These are phyloP conservation scores for Grigorovia yakushimaensis DNA, from an alignment of 805 yeast species.

Conservation along the genomic window DNA sequence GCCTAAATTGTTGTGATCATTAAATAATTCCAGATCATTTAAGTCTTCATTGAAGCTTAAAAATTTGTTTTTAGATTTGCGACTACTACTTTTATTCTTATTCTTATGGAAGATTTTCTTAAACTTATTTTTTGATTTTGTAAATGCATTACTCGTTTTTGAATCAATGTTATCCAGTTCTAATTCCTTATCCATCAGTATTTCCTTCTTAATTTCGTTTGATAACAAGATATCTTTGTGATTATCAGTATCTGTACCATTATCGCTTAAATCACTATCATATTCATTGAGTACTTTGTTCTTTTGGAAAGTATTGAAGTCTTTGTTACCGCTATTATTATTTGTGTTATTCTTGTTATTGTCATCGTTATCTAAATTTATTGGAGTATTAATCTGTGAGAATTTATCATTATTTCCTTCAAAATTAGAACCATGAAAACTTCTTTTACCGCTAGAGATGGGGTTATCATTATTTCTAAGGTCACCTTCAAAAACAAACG, in stretches of 20 bases:
- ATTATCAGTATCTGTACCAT: background rate
- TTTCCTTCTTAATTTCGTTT: background rate
- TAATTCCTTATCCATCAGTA: background rate
- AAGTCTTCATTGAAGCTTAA: background rate
- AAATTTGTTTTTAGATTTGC: background rate
- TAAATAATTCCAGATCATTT: background rate
- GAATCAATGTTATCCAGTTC: background rate
- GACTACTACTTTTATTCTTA: background rate
- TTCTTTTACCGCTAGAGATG: background rate
- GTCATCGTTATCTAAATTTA: background rate
- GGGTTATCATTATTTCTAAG: background rate
- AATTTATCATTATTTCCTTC: background rate
- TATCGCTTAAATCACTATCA: background rate
- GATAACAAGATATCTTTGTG: background rate
- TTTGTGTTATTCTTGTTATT: background rate
- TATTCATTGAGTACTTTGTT: background rate
- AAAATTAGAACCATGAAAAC: background rate
- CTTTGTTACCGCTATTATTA: background rate
- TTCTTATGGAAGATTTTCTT: background rate
- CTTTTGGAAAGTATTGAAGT: background rate
- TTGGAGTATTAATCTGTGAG: background rate
- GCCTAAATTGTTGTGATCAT: background rate
- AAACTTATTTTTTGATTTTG: background rate
- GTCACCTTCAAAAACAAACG: background rate
- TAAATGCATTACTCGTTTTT: background rate